phyloP scores from a whole-genome alignment of 768 basidiomycete genomes.

The Lactifluus echinatus region DNA sequence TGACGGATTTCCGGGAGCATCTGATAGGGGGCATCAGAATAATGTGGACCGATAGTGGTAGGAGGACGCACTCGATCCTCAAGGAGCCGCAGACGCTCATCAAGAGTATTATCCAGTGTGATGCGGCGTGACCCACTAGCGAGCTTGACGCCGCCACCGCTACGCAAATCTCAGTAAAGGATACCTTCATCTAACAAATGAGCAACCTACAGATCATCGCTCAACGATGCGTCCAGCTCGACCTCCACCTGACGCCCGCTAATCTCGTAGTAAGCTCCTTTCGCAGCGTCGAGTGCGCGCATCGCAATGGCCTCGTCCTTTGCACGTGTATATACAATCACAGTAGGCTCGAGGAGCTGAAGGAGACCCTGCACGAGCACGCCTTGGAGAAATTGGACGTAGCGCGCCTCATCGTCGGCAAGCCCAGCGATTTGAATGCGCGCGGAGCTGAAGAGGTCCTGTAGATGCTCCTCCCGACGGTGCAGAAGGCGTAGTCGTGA shows the following conservation, averaged over 20 bases:
- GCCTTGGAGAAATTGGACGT: conserved; percentile 75
- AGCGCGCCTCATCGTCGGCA: conserved; percentile 56
- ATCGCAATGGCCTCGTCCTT: conserved; percentile 55
- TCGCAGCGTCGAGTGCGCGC: conserved; percentile 58
- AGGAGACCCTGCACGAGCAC: conserved; percentile 81
- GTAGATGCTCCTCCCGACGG: conserved; percentile 84
- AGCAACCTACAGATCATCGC: conserved; percentile 53
- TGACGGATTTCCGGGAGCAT: conserved; percentile 94
- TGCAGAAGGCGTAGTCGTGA: conserved; percentile 87
- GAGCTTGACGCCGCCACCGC: conserved; percentile 82
- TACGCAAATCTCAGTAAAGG: conserved; percentile 26
- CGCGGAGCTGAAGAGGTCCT: conserved; percentile 75
- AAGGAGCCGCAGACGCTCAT: conserved; percentile 79
- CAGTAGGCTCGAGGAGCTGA: conserved; percentile 66
- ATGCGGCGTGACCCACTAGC: conserved; percentile 66
- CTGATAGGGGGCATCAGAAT: conserved; percentile 31
- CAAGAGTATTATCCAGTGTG: conserved; percentile 88
- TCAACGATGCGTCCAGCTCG: conserved; percentile 52
- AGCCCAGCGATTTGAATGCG: conserved; percentile 55
- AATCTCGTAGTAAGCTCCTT: conserved; percentile 60
- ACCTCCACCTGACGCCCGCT: conserved; percentile 59
- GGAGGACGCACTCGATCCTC: conserved; percentile 68
- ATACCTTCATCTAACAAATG: not conserved
- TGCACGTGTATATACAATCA: conserved; percentile 57
- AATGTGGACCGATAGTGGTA: not conserved